phyloP scores from a whole-genome alignment of 2,329 filamentous ascomycete species.

The Hypoxylon sp. region DNA sequence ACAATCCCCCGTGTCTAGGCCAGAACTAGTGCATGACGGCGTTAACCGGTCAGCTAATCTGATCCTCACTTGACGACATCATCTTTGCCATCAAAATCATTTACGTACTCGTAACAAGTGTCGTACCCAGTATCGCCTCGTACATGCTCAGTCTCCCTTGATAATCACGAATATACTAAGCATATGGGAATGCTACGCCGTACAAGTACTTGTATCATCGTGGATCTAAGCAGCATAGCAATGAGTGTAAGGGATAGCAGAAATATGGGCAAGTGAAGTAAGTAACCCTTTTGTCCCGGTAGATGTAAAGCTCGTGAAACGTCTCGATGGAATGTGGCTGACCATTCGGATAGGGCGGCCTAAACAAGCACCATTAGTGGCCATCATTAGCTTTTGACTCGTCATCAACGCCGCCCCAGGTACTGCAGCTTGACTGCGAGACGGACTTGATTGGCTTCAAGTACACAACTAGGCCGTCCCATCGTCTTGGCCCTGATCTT shows the following conservation, averaged over 20 bases:
- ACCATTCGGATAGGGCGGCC: slow-evolving; percentile 34
- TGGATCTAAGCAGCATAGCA: neutral
- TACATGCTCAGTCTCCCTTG: neutral
- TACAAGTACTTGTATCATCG: neutral
- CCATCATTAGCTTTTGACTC: slow-evolving; percentile 23
- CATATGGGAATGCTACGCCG: neutral
- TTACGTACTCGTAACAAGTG: slow-evolving; percentile 4
- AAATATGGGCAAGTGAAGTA: slow-evolving; percentile 7
- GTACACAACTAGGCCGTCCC: slow-evolving; percentile 21
- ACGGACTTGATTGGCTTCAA: slow-evolving; percentile 32
- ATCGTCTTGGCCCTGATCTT: slow-evolving; percentile 32
- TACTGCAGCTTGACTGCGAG: slow-evolving; percentile 12
- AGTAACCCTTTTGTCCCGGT: slow-evolving; percentile 17
- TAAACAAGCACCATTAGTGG: slow-evolving; percentile 19
- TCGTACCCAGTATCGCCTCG: neutral
- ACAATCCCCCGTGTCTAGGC: neutral
- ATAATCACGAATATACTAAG: neutral
- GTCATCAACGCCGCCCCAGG: slow-evolving; percentile 27
- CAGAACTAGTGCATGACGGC: slow-evolving; percentile 6
- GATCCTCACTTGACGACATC: slow-evolving; percentile 32
- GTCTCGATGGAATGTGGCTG: slow-evolving; percentile 25
- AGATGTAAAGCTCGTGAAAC: slow-evolving; percentile 7
- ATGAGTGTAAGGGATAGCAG: neutral
- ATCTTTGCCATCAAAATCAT: slow-evolving; percentile 12
- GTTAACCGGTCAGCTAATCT: slow-evolving; percentile 25